phyloP scores from a whole-genome alignment of 2,329 filamentous ascomycete genomes.

The Talaromyces funiculosus region DNA sequence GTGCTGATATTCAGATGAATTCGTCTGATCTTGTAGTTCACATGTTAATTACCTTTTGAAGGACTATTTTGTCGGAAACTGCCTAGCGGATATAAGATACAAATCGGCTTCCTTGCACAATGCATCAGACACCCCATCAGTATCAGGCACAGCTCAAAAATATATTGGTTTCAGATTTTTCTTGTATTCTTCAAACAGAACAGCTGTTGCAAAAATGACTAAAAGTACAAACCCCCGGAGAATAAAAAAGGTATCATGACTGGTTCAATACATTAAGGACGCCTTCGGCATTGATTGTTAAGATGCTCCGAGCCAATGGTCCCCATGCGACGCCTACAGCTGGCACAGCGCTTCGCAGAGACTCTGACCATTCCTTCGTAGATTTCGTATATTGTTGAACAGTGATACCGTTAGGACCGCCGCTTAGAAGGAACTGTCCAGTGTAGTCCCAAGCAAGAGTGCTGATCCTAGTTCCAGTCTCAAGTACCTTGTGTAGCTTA shows the following conservation, averaged over 20 bases:
- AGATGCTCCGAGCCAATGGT: constrained; percentile 63
- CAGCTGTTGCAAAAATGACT: constrained; percentile 16
- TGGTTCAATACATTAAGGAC: constrained; percentile 65
- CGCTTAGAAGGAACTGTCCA: constrained; percentile 82
- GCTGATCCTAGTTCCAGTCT: constrained; percentile 72
- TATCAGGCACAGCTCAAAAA: neutral
- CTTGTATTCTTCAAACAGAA: neutral
- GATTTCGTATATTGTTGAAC: constrained; percentile 88
- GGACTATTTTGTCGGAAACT: neutral
- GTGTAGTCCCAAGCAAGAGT: constrained; percentile 88
- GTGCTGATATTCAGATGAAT: neutral
- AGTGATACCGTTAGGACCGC: constrained; percentile 71
- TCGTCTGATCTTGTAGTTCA: neutral
- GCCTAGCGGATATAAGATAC: neutral
- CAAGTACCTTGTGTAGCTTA: constrained; percentile 74
- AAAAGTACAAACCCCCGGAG: constrained; percentile 17
- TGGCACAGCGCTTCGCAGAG: constrained; percentile 67
- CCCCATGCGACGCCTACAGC: constrained; percentile 75
- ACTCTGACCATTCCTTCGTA: constrained; percentile 83
- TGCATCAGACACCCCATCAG: neutral
- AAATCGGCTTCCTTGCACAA: neutral
- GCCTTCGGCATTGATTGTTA: constrained; percentile 70
- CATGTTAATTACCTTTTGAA: neutral
- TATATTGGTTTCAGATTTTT: neutral
- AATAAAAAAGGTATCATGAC: constrained; percentile 35